Conservation (phyloP, 2,329 filamentous ascomycete genomes). For the Fusarium oligoseptatum region DNA sequence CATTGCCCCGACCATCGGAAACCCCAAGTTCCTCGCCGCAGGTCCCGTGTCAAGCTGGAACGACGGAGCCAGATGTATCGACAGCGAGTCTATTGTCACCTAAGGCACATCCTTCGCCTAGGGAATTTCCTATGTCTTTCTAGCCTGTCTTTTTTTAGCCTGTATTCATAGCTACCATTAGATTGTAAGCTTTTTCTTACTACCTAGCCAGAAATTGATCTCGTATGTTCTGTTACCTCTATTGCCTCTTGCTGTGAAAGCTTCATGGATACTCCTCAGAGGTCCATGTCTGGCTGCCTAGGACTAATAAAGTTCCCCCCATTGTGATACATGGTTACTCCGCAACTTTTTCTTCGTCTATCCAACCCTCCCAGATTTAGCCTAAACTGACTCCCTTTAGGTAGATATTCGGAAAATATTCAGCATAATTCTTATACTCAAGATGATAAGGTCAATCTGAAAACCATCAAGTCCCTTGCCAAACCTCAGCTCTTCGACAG, state of each 20-base stretch:
- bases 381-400: no score
- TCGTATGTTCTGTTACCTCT: neutral
- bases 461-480: no score
- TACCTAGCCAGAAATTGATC: neutral
- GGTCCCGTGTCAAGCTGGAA: constrained; percentile 33
- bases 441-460: no score
- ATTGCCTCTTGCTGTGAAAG: neutral
- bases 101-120: constrained; percentile 2
- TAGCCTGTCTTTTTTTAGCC: neutral
- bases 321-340: no score
- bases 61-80: constrained; percentile 41
- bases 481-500: no score
- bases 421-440: no score
- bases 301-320: neutral
- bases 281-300: neutral
- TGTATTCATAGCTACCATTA: constrained; percentile 5
- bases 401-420: no score
- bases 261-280: no score
- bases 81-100: constrained; percentile 25
- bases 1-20: constrained; percentile 27
- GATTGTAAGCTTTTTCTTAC: neutral
- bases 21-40: constrained; percentile 20
- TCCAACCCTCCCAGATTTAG: no score
- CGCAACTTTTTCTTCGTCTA: no score
- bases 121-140: constrained; percentile 23